Evolutionary conservation across 2,329 filamentous ascomycete species (phyloP).

Genomic region (Neonectria sp.): DNA sequence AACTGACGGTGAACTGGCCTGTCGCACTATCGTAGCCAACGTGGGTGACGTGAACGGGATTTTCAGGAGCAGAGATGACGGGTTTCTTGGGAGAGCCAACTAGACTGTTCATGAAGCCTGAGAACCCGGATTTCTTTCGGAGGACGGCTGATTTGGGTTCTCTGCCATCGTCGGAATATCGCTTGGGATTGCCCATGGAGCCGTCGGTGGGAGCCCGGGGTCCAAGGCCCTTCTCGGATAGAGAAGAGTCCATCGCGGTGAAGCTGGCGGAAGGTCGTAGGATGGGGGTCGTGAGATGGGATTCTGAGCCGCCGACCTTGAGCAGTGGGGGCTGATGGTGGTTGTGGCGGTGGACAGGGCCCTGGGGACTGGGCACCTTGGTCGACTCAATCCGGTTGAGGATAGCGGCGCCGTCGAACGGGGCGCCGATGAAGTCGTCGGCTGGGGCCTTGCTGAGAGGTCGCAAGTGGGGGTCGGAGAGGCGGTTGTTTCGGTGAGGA

Average conservation of each 20-base stretch:
- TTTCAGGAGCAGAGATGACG: constrained; percentile 97
- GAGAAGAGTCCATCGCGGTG: constrained; percentile 53
- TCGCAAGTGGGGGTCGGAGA: constrained; percentile 47
- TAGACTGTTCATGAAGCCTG: constrained; percentile 86
- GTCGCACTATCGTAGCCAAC: constrained; percentile 98
- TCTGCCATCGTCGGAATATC: constrained; percentile 84
- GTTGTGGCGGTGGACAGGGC: constrained; percentile 46
- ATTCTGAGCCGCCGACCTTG: constrained; percentile 69
- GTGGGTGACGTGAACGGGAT: constrained; percentile 97
- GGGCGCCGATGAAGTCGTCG: constrained; percentile 75
- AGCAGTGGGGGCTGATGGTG: constrained; percentile 55
- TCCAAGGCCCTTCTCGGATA: constrained; percentile 57
- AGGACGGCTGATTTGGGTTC: constrained; percentile 73
- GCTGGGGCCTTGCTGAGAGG: constrained; percentile 52
- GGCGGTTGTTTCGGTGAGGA: constrained; percentile 46
- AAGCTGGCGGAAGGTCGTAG: constrained; percentile 76
- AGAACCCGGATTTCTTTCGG: constrained; percentile 91
- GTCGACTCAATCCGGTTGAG: constrained; percentile 72
- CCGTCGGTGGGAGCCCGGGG: constrained; percentile 58
- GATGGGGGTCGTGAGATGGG: constrained; percentile 65
- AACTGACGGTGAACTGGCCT: constrained; percentile 92
- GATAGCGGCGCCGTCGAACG: constrained; percentile 75
- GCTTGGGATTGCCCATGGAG: constrained; percentile 71
- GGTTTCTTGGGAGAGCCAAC: constrained; percentile 91
- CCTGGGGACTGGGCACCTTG: constrained; percentile 55